Evolutionary conservation across 192 early-diverging fungal genomes (phyloP), one percentile per base, ranked within the genome.

Genomic region (Coemansia furcata): DNA sequence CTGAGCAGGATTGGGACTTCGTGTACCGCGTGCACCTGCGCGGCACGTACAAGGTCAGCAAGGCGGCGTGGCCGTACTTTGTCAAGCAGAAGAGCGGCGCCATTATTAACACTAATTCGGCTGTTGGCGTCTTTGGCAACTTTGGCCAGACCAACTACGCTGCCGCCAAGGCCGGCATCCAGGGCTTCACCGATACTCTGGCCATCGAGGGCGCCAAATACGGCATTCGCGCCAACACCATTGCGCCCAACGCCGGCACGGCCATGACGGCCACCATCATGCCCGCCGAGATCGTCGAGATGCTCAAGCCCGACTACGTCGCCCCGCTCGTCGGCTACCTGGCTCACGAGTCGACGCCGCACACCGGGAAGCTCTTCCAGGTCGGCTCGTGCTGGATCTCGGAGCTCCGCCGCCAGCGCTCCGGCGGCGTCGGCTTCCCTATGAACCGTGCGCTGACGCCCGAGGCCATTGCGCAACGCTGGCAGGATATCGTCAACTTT

Each of bases 181-280:
- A 94, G 71, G 96, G 94, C 39, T 77, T 98, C 57, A 93, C 89
- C 76, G 90, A 91, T 81, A 93, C 94, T n/a, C 84, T 98, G 63
- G 95, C 96, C 43, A 70, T 94, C 5, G 97, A 99, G 84, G 97
- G 97, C 65, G 82, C 85, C 65, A 90, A 92, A 72, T 86, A 89
- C 77, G 95, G 95, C 78, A 99, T 99, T 80, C 79, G 94, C 63
- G 86, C 85, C 62, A 98, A 99, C 80, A 90, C 94, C 57, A 95
- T 99, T 83, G 96, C 95, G 33, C 97, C 97, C 65, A 98, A 94
- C 73, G 97, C 97, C 15, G 96, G 95, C 40, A 98, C 97, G 4
- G 85, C 89, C 44, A 99, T 99, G 97, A 97, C 96, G 7, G 97
- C 95, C 65, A 98, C 96, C 54, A 84, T 99, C 65, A 88, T 98